Conservation (phyloP, 441 rosid species). For the Euphorbia corollata region DNA sequence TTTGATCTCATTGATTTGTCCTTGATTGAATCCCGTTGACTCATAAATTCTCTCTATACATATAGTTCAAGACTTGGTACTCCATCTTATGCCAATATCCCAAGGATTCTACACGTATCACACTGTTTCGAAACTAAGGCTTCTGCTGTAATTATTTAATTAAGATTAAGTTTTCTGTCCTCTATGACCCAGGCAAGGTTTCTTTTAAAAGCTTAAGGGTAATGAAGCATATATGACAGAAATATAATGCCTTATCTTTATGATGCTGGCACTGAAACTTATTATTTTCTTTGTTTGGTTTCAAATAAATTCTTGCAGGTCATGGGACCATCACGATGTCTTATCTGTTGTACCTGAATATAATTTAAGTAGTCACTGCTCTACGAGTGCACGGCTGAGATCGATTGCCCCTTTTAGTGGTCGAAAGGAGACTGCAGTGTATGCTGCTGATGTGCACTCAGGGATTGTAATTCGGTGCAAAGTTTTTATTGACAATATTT, state of each 20-base stretch:
- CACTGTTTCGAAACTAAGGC: background rate
- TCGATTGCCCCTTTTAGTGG: slow-evolving; percentile 72
- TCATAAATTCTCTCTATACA: no score
- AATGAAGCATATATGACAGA: background rate
- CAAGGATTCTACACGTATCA: background rate
- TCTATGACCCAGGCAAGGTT: background rate
- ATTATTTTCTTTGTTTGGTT: background rate
- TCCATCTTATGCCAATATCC: background rate
- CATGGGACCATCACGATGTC: slow-evolving; percentile 96
- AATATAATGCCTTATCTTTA: background rate
- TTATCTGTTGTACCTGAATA: slow-evolving; percentile 80
- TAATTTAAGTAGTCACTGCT: slow-evolving; percentile 69
- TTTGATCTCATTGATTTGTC: background rate
- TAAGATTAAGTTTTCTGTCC: background rate
- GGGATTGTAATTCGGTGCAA: slow-evolving; percentile 94
- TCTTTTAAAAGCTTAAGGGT: background rate
- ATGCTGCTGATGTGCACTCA: slow-evolving; percentile 70
- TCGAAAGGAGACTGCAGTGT: slow-evolving; percentile 88
- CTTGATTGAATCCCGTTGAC: background rate
- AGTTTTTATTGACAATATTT: slow-evolving; percentile 84
- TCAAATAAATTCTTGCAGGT: slow-evolving; percentile 42
- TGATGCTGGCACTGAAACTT: background rate
- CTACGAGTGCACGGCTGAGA: slow-evolving; percentile 73
- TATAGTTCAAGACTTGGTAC: background rate
- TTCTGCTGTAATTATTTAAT: background rate